Evolutionary conservation across 306 rosid genomes (phyloP).

Genomic region (Cucurbita moschata): DNA sequence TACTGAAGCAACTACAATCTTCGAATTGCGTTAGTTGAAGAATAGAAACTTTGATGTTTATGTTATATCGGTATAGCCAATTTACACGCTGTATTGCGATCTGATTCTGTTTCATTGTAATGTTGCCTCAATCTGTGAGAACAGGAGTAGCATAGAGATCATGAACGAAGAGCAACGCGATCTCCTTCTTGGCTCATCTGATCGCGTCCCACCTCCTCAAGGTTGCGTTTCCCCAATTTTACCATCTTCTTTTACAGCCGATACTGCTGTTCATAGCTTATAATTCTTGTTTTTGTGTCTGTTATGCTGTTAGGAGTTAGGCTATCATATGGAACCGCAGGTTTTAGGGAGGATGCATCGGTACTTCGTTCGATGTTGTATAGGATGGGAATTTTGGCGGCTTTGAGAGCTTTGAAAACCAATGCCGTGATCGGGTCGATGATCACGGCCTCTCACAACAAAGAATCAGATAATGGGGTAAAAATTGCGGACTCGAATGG

Average conservation of each 20-base stretch:
- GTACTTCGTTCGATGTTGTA: constrained; percentile 49
- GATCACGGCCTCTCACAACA: constrained; percentile 89
- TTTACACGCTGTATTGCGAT: neutral
- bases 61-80: neutral
- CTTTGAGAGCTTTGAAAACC: constrained; percentile 52
- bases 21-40: neutral
- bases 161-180: constrained; percentile 54
- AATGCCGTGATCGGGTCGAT: constrained; percentile 52
- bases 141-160: neutral
- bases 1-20: neutral
- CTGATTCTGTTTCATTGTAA: neutral
- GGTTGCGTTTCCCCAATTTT: constrained; percentile 17
- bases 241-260: neutral
- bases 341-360: constrained; percentile 74
- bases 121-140: neutral
- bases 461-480: constrained; percentile 76
- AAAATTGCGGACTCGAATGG: constrained; percentile 76
- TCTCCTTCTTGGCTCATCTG: constrained; percentile 37
- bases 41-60: neutral
- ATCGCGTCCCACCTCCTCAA: constrained; percentile 43
- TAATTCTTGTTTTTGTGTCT: neutral
- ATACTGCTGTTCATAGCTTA: neutral
- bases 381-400: constrained; percentile 65
- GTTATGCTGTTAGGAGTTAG: constrained; percentile 28
- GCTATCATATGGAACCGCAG: constrained; percentile 69